These are phyloP conservation scores for Ogataea kodamae DNA, from an alignment of 805 yeast species.

Conservation along the genomic window DNA sequence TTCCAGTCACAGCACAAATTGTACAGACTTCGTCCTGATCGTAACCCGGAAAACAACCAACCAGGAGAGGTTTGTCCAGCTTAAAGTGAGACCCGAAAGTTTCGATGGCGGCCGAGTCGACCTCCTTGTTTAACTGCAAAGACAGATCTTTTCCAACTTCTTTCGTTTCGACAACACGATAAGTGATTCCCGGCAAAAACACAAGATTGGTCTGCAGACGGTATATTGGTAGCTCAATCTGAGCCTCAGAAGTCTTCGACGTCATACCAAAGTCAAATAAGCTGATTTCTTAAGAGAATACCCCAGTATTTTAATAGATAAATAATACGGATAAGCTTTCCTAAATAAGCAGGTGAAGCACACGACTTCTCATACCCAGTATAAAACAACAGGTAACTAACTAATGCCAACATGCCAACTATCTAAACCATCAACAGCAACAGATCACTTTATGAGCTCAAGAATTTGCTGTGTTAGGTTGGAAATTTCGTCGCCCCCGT, in stretches of 20 bases:
- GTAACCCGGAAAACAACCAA: slow-evolving; percentile 30
- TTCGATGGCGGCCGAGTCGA: neutral
- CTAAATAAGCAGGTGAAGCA: slow-evolving; percentile 8
- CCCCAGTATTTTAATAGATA: slow-evolving; percentile 1
- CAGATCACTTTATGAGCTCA: slow-evolving; percentile 30
- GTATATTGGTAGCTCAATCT: slow-evolving; percentile 21
- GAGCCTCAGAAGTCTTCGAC: slow-evolving; percentile 5
- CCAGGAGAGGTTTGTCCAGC: slow-evolving; percentile 12
- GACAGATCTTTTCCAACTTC: slow-evolving; percentile 43
- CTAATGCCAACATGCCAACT: slow-evolving; percentile 12
- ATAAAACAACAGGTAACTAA: slow-evolving; percentile 9
- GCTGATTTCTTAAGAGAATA: neutral
- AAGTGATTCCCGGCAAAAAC: slow-evolving; percentile 59
- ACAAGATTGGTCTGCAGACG: slow-evolving; percentile 33
- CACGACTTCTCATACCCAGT: slow-evolving; percentile 8
- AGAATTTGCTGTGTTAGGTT: slow-evolving; percentile 37
- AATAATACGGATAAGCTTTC: slow-evolving; percentile 10
- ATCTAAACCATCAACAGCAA: slow-evolving; percentile 4
- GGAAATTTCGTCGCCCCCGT: slow-evolving; percentile 36
- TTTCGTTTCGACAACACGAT: slow-evolving; percentile 50
- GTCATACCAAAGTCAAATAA: slow-evolving; percentile 1
- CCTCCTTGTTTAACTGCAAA: neutral
- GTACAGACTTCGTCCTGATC: slow-evolving; percentile 32
- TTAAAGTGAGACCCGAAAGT: slow-evolving; percentile 3
- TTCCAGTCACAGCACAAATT: slow-evolving; percentile 44